Evolutionary conservation across 1,284 basidiomycete species (phyloP), one percentile per base, ranked within the genome.

Genomic region (Irpex sp.): DNA sequence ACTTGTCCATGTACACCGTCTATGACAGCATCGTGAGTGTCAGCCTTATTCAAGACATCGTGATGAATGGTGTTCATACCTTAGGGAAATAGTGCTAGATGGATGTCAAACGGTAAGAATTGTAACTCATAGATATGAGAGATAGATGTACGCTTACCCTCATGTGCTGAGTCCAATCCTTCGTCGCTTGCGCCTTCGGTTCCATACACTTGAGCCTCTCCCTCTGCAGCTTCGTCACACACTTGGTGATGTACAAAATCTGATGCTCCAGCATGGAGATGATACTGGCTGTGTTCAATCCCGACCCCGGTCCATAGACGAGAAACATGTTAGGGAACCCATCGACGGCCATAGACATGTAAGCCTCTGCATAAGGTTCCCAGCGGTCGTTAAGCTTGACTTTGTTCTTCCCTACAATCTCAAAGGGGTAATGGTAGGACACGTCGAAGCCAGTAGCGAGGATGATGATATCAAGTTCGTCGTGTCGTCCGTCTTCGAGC

Each of bases 251-350:
- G 73, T 91, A 91, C 58, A 88, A 86, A 4, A 89, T 84, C 74
- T 90, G 85, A 27, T 83, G 79, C 78, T 92, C 90, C 62, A 89
- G 82, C 1, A 90, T 70, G 15, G 88, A 78, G 2, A 91, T 78
- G 22, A 91, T 78, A 20, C 87, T 87, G 3, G 89, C 88, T 0
- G 86, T 84, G 2, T 88, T 89, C 59, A 88, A 80, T 15, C 76
- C 82, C 18, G 88, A 84, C 75, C 90, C 91, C 1, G 91, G 90
- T 0, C 91, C 90, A 10, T 89, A 79, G 32, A 82, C 75, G 71
- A 85, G 83, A 81, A 90, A 90, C 84, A 85, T 86, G 77, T 91
- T 92, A 42, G 91, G 91, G 77, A 92, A 91, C 3, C 87, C 88
- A 67, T 90, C 88, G 18, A 87, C 84, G 43, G 86, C 85, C 44